Evolutionary conservation across 257 asterid species (phyloP), one percentile per base, ranked within the genome.

Genomic region (Avicennia marina): DNA sequence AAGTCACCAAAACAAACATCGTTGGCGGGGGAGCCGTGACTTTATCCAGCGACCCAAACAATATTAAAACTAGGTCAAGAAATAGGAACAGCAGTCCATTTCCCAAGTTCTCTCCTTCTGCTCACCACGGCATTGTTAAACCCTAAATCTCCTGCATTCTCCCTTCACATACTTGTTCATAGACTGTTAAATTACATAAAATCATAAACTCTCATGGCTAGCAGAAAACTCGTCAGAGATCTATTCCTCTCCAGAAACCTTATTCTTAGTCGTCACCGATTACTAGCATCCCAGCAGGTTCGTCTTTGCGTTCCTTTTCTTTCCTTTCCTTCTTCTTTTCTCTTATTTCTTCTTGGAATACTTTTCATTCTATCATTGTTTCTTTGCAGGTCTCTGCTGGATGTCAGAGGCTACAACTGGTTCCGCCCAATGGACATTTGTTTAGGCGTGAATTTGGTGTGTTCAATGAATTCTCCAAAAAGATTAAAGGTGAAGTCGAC

Each of bases 391-490:
- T 66, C 43, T 70, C 55, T 25, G 50, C 59, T 25, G 51, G 78
- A 64, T 63, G 63, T 65, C 18, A 68, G 36, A 66, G 72, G 64
- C 55, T 63, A 19, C 66, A 70, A 42, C 57, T 62, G 50, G 17
- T 72, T 31, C 73, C 75, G 6, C 53, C 26, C 20, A 65, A 62
- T 72, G 78, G 74, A 41, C 50, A 67, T 63, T 51, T 60, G 49
- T 64, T 62, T 45, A 69, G 77, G 53, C 94, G 97, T 34, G 77
- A 86, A 38, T 86, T 83, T 73, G 67, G 97, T 50, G 83, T 81
- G 29, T 66, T 89, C 36, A 81, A 76, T 64, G 94, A 89, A 49
- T 76, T 89, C 70, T 86, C 97, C 34, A 66, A 81, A 62, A 83
- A 83, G 66, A 39, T 89, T 56, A 89, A 79, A 73, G 94, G 82